phyloP scores from a whole-genome alignment of 495 filamentous ascomycete genomes.

The Talaromyces ruber region DNA sequence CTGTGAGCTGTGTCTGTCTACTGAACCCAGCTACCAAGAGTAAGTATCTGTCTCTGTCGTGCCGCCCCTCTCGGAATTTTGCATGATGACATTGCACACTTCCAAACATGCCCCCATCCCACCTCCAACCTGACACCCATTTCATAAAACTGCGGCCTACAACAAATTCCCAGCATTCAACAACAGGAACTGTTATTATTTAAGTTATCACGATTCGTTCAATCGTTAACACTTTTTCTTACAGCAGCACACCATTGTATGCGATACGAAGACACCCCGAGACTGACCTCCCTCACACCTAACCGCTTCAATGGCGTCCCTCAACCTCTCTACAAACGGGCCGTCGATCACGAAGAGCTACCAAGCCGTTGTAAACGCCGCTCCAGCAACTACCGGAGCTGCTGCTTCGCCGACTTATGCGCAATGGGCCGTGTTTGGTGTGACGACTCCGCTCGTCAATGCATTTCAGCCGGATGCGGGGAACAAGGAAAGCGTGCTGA shows the following conservation, averaged over 20 bases:
- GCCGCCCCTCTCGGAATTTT: not conserved
- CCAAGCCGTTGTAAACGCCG: conserved; percentile 71
- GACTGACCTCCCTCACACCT: not conserved
- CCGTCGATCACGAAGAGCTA: conserved; percentile 91
- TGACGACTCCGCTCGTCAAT: conserved; percentile 80
- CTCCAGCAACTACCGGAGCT: conserved; percentile 53
- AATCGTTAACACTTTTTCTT: not conserved
- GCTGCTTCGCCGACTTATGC: conserved; percentile 62
- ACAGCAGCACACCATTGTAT: not conserved
- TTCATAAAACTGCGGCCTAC: not conserved
- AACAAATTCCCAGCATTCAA: not conserved
- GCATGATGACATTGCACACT: not conserved
- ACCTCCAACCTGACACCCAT: not conserved
- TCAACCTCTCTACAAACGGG: conserved; percentile 86
- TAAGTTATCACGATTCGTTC: not conserved
- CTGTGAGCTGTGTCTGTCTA: not conserved
- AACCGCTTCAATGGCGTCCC: conserved; percentile 61
- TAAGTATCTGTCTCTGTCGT: not conserved
- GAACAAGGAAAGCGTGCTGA: conserved; percentile 86
- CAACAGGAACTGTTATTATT: not conserved
- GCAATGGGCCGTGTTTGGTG: conserved; percentile 87
- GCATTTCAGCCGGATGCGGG: conserved; percentile 78
- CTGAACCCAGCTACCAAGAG: not conserved
- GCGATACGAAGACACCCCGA: not conserved
- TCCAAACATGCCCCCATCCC: not conserved